These are phyloP conservation scores for Periglandula ipomoeae DNA, from an alignment of 2,329 filamentous ascomycete species.

Conservation along the genomic window DNA sequence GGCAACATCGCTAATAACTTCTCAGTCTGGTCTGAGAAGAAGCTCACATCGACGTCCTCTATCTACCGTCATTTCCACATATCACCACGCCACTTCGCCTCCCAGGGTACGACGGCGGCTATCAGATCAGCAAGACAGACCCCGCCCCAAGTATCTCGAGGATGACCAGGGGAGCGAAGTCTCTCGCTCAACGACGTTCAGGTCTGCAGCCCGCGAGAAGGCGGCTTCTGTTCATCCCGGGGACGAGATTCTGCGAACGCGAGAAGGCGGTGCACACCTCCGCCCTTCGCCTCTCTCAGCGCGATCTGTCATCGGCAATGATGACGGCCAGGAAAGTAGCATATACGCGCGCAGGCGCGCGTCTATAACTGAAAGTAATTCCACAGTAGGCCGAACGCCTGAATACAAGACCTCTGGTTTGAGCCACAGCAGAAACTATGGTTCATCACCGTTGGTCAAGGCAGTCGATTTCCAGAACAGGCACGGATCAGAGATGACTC, in stretches of 20 bases:
- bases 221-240: constrained; percentile 28
- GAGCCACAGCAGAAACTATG: constrained; percentile 31
- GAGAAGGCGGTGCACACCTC: constrained; percentile 20
- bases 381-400: constrained; percentile 30
- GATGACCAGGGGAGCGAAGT: constrained; percentile 34
- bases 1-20: constrained; percentile 3
- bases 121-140: constrained; percentile 46
- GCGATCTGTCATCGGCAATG: constrained; percentile 38
- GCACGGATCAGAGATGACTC: constrained; percentile 20
- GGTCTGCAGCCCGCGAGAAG: constrained; percentile 33
- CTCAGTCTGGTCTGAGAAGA: constrained; percentile 39
- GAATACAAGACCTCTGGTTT: constrained; percentile 29
- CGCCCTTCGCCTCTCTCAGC: constrained; percentile 40
- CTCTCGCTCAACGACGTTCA: constrained; percentile 35
- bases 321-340: constrained; percentile 23
- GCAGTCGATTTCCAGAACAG: constrained; percentile 25
- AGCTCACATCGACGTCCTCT: constrained; percentile 41
- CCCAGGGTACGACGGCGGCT: constrained; percentile 42
- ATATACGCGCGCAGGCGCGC: constrained; percentile 26
- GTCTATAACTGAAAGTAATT: constrained; percentile 39
- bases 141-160: constrained; percentile 27
- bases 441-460: constrained; percentile 50
- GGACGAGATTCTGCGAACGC: constrained; percentile 27
- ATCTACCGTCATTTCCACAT: constrained; percentile 39
- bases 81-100: constrained; percentile 38